Percentiles rank a stretch among this genome's conserved stretches.
Conservation (phyloP, 495 filamentous ascomycete species). For the Penicillium silybi region DNA sequence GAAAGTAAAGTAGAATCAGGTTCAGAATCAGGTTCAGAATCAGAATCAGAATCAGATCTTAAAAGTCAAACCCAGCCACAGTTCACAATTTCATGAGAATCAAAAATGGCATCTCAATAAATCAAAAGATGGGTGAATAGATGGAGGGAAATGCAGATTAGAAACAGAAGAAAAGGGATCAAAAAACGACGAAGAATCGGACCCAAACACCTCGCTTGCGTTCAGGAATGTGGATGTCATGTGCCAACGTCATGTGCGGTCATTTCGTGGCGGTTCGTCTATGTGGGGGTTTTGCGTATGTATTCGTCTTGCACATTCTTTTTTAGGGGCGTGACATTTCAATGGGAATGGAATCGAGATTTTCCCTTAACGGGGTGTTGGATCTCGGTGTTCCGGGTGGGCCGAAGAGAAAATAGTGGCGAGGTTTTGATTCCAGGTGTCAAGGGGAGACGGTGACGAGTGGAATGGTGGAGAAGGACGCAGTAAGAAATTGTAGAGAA, state of each 20-base stretch:
- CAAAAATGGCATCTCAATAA: slow-evolving; percentile 2
- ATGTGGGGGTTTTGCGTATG: slow-evolving; percentile 25
- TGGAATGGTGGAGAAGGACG: slow-evolving; percentile 12
- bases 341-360: background rate
- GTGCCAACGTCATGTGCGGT: slow-evolving; percentile 23
- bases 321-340: slow-evolving; percentile 11
- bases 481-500: slow-evolving; percentile 16
- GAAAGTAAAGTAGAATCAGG: background rate
- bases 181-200: slow-evolving; percentile 3
- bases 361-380: background rate
- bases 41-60: background rate
- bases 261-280: slow-evolving; percentile 32
- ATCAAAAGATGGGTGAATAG: background rate
- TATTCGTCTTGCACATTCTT: slow-evolving; percentile 28
- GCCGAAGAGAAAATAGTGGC: slow-evolving; percentile 20
- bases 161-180: background rate
- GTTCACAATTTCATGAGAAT: background rate
- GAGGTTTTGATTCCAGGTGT: background rate
- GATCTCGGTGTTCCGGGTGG: background rate
- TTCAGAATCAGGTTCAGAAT: background rate
- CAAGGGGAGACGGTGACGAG: background rate
- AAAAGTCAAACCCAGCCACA: background rate
- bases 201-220: slow-evolving; percentile 29
- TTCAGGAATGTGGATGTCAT: slow-evolving; percentile 17
- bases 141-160: slow-evolving; percentile 2